These are phyloP conservation scores for Quercus lobata DNA, from an alignment of 331 rosid genomes.

Conservation along the genomic window DNA sequence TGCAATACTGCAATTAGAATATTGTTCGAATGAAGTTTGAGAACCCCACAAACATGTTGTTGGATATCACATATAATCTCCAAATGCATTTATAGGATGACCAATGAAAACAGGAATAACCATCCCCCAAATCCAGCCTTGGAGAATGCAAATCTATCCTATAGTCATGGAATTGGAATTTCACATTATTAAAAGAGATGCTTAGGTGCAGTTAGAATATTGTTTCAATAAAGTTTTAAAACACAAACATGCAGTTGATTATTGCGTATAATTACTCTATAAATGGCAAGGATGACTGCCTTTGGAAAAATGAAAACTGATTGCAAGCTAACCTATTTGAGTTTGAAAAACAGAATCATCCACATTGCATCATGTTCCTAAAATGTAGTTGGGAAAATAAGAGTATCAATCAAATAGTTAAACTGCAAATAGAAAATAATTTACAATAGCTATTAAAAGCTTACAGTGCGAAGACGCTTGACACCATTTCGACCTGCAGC, in stretches of 20 bases:
- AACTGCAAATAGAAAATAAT: not conserved
- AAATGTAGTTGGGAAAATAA: not conserved
- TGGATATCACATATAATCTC: not conserved
- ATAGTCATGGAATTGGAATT: not conserved
- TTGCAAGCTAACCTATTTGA: not conserved
- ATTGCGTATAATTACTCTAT: not conserved
- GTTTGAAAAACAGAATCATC: not conserved
- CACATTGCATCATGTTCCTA: not conserved
- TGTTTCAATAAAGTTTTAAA: not conserved
- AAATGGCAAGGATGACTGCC: not conserved
- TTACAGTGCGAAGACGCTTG: slow-evolving; percentile 79
- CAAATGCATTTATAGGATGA: not conserved
- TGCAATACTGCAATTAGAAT: not conserved
- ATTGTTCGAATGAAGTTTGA: not conserved
- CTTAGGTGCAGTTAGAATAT: not conserved
- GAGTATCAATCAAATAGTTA: not conserved
- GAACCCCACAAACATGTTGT: not conserved
- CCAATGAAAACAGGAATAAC: not conserved
- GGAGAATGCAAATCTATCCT: not conserved
- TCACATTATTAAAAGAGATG: not conserved
- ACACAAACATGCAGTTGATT: not conserved
- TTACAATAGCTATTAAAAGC: slow-evolving; percentile 3
- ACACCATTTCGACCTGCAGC: slow-evolving; percentile 96
- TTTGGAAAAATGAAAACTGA: not conserved
- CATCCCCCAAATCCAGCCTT: not conserved